A percentile compares a stretch with the other conserved stretches of the same genome.
Evolutionary conservation across 768 basidiomycete genomes (phyloP).

Genomic region (Russula sp.): DNA sequence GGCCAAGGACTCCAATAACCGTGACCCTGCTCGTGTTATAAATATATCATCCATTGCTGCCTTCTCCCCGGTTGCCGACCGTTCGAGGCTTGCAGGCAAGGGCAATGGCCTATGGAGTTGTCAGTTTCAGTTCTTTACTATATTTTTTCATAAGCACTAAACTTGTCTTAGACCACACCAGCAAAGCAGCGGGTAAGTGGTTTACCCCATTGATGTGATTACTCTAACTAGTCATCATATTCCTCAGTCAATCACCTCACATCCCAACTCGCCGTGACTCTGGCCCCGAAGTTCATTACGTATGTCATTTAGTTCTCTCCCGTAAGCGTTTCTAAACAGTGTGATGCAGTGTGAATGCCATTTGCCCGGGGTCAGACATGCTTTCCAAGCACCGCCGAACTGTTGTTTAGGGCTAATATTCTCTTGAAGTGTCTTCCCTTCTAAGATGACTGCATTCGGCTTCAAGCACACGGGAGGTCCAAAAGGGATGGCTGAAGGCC

Average conservation of each 20-base stretch:
- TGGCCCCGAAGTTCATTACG: conserved; percentile 61
- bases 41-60: conserved; percentile 77
- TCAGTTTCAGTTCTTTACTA: conserved; percentile 41
- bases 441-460: conserved; percentile 80
- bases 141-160: background rate
- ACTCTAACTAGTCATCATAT: background rate
- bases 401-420: background rate
- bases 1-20: conserved; percentile 57
- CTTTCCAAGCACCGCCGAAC: background rate
- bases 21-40: conserved; percentile 72
- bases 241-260: conserved; percentile 70
- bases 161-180: conserved; percentile 57
- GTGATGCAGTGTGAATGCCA: conserved; percentile 67
- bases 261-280: conserved; percentile 62
- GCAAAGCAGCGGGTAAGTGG: conserved; percentile 62
- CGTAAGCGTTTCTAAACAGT: conserved; percentile 1
- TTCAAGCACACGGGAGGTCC: conserved; percentile 53
- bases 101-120: conserved; percentile 78
- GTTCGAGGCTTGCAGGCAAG: conserved; percentile 45
- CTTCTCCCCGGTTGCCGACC: conserved; percentile 51
- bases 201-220: background rate
- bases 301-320: conserved; percentile 39
- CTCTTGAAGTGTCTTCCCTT: conserved; percentile 61
- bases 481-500: conserved; percentile 46
- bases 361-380: conserved; percentile 65